Evolutionary conservation across 768 basidiomycete species (phyloP).

Genomic region (Pleurotus citrinopileatus): DNA sequence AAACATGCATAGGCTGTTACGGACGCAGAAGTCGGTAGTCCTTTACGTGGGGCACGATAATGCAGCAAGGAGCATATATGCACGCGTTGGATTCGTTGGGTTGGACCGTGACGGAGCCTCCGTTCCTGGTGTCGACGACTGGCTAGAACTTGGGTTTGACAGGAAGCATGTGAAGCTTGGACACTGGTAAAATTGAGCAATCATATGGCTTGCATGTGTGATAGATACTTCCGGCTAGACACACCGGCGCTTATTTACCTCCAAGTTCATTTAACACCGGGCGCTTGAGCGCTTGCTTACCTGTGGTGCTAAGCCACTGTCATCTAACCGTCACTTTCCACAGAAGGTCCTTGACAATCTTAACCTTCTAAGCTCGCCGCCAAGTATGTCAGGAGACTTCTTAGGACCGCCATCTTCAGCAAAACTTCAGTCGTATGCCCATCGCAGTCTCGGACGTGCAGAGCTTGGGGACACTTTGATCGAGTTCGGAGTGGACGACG

Average conservation of each 20-base stretch:
- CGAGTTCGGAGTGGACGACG: slow-evolving; percentile 34
- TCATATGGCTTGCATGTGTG: too few species aligned
- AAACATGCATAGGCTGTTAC: slow-evolving; percentile 30
- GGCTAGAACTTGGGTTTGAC: slow-evolving; percentile 54
- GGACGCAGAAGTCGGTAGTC: slow-evolving; percentile 35
- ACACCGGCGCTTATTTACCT: too few species aligned
- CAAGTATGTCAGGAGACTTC: background rate
- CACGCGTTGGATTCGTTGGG: slow-evolving; percentile 48
- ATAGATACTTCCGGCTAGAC: too few species aligned
- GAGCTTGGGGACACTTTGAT: slow-evolving; percentile 48
- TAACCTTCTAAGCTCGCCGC: too few species aligned
- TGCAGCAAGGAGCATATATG: slow-evolving; percentile 40
- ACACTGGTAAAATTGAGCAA: slow-evolving; percentile 40
- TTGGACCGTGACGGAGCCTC: slow-evolving; percentile 17
- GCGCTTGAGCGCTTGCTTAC: background rate
- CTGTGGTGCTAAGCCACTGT: background rate
- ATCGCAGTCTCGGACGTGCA: slow-evolving; percentile 21
- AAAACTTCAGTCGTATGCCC: background rate
- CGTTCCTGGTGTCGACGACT: slow-evolving; percentile 33
- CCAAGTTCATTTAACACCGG: background rate
- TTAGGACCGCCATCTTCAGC: background rate
- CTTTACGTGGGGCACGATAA: slow-evolving; percentile 49
- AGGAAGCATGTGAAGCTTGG: slow-evolving; percentile 33
- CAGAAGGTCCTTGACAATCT: slow-evolving; percentile 23
- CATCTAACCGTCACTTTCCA: background rate